These are phyloP conservation scores for Euptelea pleiosperma DNA, from an alignment of 164 flowering plant genomes.

Conservation along the genomic window DNA sequence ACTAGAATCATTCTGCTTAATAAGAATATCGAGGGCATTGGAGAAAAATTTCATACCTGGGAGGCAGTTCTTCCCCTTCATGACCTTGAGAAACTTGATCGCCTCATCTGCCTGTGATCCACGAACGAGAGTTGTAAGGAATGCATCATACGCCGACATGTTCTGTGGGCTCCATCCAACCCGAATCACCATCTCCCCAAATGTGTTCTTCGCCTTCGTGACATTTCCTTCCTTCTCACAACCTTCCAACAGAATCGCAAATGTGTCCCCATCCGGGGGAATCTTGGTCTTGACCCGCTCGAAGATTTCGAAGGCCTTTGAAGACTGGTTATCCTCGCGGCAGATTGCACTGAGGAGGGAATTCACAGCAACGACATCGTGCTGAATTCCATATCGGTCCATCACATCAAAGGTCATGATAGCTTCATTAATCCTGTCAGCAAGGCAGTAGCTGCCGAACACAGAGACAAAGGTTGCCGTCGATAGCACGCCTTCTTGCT, in stretches of 20 bases:
- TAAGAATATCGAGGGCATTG: slow-evolving; percentile 59
- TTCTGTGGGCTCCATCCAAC: slow-evolving; percentile 66
- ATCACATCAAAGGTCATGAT: slow-evolving; percentile 68
- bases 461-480: slow-evolving; percentile 56
- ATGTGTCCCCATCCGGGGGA: slow-evolving; percentile 57
- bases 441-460: slow-evolving; percentile 64
- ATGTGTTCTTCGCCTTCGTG: slow-evolving; percentile 53
- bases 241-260: slow-evolving; percentile 67
- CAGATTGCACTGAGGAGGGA: slow-evolving; percentile 70
- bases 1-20: slow-evolving; percentile 40
- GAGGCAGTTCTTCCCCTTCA: slow-evolving; percentile 59
- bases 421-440: slow-evolving; percentile 52
- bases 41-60: slow-evolving; percentile 83
- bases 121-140: slow-evolving; percentile 54
- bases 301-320: slow-evolving; percentile 48
- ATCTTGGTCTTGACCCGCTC: slow-evolving; percentile 52
- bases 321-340: slow-evolving; percentile 39
- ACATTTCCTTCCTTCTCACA: slow-evolving; percentile 76
- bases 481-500: slow-evolving; percentile 45
- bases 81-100: slow-evolving; percentile 51
- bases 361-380: slow-evolving; percentile 69
- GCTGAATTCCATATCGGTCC: slow-evolving; percentile 57
- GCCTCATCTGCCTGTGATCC: slow-evolving; percentile 52
- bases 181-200: slow-evolving; percentile 74
- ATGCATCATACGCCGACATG: slow-evolving; percentile 60